Conservation (phyloP, 805 yeast species). For the Metschnikowia continentalis region DNA sequence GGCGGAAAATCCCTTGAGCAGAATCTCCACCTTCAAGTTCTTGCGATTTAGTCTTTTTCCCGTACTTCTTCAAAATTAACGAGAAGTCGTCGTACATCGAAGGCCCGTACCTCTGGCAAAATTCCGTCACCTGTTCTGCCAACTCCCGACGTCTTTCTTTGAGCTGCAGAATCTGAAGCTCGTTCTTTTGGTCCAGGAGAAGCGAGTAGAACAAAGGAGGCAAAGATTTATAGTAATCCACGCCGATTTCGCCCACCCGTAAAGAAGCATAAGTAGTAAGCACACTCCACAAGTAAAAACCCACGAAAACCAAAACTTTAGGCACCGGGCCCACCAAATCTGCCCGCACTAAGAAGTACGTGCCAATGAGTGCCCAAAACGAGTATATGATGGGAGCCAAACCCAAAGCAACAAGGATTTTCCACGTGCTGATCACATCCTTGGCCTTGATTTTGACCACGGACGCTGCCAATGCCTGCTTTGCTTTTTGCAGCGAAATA, state of each 20-base stretch:
- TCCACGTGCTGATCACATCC: constrained; percentile 43
- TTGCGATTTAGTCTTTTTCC: neutral
- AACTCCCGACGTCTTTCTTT: constrained; percentile 26
- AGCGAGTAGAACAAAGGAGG: constrained; percentile 34
- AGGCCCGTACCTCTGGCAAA: constrained; percentile 37
- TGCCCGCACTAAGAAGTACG: constrained; percentile 15
- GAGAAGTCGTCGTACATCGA: constrained; percentile 36
- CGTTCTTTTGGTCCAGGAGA: constrained; percentile 25
- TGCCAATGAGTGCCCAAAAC: constrained; percentile 34
- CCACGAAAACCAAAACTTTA: constrained; percentile 20
- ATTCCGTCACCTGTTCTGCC: constrained; percentile 27
- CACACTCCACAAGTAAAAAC: constrained; percentile 34
- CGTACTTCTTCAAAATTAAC: constrained; percentile 15
- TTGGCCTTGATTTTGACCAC: constrained; percentile 39
- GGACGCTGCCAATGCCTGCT: constrained; percentile 35
- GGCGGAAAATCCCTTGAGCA: constrained; percentile 6
- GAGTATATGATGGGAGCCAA: constrained; percentile 39
- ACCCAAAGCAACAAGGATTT: constrained; percentile 38
- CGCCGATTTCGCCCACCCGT: constrained; percentile 39
- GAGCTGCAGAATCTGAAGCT: constrained; percentile 30
- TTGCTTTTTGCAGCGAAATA: constrained; percentile 34
- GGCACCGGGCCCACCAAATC: constrained; percentile 12
- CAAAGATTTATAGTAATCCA: constrained; percentile 39
- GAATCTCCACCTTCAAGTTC: too few species aligned
- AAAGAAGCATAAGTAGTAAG: constrained; percentile 40